These are phyloP conservation scores for Euclidium syriacum DNA, from an alignment of 345 rosid genomes.

Conservation along the genomic window DNA sequence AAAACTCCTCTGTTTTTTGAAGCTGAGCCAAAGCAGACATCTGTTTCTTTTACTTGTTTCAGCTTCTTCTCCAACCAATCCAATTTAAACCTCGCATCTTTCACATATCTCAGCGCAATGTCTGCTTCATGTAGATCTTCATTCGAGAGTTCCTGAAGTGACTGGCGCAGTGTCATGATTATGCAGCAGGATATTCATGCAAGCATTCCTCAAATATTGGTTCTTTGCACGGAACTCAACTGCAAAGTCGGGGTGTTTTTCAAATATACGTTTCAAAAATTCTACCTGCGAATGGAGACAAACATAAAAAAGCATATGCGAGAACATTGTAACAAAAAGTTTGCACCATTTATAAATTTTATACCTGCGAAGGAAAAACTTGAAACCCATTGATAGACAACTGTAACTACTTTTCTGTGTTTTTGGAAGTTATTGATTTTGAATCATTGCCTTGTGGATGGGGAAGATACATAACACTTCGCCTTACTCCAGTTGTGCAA, in stretches of 20 bases:
- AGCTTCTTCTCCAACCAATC: not conserved
- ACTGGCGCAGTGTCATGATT: not conserved
- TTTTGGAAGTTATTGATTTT: constrained; percentile 56
- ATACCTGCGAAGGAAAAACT: not conserved
- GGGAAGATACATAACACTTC: constrained; percentile 68
- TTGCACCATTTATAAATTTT: not conserved
- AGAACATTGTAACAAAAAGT: too few relatives aligned
- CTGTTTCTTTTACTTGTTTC: not conserved
- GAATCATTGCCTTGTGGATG: constrained; percentile 62
- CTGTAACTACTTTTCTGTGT: constrained; percentile 56
- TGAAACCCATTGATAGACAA: constrained; percentile 51
- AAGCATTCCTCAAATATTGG: not conserved
- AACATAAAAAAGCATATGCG: too few relatives aligned
- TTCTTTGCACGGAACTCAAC: not conserved
- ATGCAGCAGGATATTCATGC: not conserved
- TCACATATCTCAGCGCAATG: not conserved
- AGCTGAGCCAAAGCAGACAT: not conserved
- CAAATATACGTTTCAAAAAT: not conserved
- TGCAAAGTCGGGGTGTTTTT: not conserved
- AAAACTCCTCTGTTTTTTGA: not conserved
- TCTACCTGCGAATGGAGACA: not conserved
- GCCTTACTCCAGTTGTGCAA: constrained; percentile 53
- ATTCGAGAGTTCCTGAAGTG: not conserved
- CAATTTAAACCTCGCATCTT: not conserved
- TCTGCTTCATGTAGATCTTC: not conserved